phyloP scores from a whole-genome alignment of 192 early-diverging fungal genomes.

The Dimargaris cristalligena region DNA sequence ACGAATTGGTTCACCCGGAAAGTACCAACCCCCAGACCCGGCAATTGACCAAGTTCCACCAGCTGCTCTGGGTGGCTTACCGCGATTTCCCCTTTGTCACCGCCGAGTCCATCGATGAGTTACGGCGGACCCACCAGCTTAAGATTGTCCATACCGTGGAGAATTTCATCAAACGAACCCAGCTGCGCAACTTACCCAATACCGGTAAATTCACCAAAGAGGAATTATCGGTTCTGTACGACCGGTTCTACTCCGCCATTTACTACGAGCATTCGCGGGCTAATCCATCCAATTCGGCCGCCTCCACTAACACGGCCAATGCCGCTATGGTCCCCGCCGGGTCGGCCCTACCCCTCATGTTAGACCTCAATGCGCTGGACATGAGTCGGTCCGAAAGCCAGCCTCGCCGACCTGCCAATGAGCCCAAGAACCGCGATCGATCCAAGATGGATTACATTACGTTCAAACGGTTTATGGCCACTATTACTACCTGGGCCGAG shows the following conservation, averaged over 20 bases:
- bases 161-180: constrained; percentile 77
- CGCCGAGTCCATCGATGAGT: constrained; percentile 49
- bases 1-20: constrained; percentile 51
- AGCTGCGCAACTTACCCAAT: constrained; percentile 63
- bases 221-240: constrained; percentile 74
- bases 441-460: constrained; percentile 47
- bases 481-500: constrained; percentile 45
- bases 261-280: constrained; percentile 35
- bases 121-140: constrained; percentile 70
- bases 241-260: constrained; percentile 67
- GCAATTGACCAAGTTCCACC: constrained; percentile 65
- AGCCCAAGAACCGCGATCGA: constrained; percentile 16
- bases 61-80: constrained; percentile 80
- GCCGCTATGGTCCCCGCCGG: constrained; percentile 6
- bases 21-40: constrained; percentile 32
- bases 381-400: constrained; percentile 6
- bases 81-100: constrained; percentile 78
- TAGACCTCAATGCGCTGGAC: background rate
- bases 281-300: background rate
- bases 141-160: constrained; percentile 86
- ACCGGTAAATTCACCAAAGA: constrained; percentile 67
- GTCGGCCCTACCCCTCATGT: background rate
- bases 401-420: background rate
- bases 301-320: constrained; percentile 17
- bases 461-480: constrained; percentile 61